Evolutionary conservation across 2,329 filamentous ascomycete genomes (phyloP), one percentile per base, ranked within the genome.

Genomic region (Hypoxylon sp.): DNA sequence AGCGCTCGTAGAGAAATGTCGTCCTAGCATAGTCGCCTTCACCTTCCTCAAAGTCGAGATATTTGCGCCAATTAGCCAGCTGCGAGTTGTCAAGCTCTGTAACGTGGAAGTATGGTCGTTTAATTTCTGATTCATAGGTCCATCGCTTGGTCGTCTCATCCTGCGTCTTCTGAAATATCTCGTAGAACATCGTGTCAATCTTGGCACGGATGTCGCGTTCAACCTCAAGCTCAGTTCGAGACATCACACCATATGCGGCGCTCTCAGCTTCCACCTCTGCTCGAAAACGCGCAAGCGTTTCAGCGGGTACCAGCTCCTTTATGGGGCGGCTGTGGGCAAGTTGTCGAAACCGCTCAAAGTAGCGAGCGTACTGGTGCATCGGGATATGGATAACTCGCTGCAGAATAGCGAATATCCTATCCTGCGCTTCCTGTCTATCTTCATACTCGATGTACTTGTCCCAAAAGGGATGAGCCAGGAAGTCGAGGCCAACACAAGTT

Each of bases 401-500:
- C 55, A 97, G 85, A 60, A 99, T 93, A 41, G 88, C 88, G 73
- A 96, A 97, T 58, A 97, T 92, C 74, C 89, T 93, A 69, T 96
- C 92, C 12, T 91, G 88, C 0, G 91, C 89, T 74, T 97, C 94
- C 67, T 95, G 85, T 1, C 94, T 91, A 77, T 97, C 94, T 78
- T 98, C 96, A 74, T 96, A 98, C 77, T 98, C 96, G 69, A 99
- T 88, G 76, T 97, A 99, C 81, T 97, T 98, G 79, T 99, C 96
- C 96, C 96, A 99, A 81, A 99, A 97, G 0, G 94, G 94, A 77
- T 97, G 94, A 1, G 94, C 91, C 29, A 97, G 85, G 76, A 97
- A 99, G 80, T 99, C 96, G 16, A 98, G 86, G 14, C 96, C 96
- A 41, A 97, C 94, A 73, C 88, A 90, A 29, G 87, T 86, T 27